Evolutionary conservation across 495 filamentous ascomycete species (phyloP).

Genomic region (Usnea hakonensis): DNA sequence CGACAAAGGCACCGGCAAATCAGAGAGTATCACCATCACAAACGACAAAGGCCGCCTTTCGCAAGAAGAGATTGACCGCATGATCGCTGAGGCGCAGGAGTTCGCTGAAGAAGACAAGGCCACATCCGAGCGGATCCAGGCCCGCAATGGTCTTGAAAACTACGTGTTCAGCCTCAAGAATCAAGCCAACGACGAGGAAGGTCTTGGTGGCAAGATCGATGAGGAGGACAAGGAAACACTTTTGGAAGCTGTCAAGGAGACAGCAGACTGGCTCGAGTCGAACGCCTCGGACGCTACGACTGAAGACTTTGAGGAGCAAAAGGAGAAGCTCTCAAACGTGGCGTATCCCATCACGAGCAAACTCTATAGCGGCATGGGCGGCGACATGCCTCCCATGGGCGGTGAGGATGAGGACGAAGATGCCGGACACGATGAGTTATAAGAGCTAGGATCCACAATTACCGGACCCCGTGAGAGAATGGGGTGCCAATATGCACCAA

Average conservation of each 20-base stretch:
- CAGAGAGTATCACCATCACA: constrained; percentile 92
- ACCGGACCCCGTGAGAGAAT: not conserved
- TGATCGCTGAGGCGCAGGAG: constrained; percentile 95
- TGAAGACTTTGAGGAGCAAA: constrained; percentile 98
- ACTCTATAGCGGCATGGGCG: constrained; percentile 68
- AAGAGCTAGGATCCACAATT: constrained; percentile 27
- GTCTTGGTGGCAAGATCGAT: constrained; percentile 94
- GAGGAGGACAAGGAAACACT: constrained; percentile 99
- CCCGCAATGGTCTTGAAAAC: constrained; percentile 93
- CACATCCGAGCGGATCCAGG: constrained; percentile 85
- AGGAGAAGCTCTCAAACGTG: constrained; percentile 94
- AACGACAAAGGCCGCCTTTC: constrained; percentile 96
- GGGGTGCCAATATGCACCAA: not conserved
- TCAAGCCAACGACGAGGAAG: constrained; percentile 96
- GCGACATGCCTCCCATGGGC: constrained; percentile 30
- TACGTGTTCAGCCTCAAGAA: constrained; percentile 97
- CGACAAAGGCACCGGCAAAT: constrained; percentile 96
- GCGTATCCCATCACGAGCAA: constrained; percentile 99
- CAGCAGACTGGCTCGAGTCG: constrained; percentile 96
- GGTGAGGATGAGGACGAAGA: constrained; percentile 59
- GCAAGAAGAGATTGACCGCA: constrained; percentile 96
- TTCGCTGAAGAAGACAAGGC: constrained; percentile 99
- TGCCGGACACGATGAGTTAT: constrained; percentile 85
- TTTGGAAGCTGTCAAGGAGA: constrained; percentile 93
- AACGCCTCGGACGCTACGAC: constrained; percentile 75